Base-by-base conservation (phyloP, 192 early-diverging fungal species). In the Umbelopsis sp. region DNA sequence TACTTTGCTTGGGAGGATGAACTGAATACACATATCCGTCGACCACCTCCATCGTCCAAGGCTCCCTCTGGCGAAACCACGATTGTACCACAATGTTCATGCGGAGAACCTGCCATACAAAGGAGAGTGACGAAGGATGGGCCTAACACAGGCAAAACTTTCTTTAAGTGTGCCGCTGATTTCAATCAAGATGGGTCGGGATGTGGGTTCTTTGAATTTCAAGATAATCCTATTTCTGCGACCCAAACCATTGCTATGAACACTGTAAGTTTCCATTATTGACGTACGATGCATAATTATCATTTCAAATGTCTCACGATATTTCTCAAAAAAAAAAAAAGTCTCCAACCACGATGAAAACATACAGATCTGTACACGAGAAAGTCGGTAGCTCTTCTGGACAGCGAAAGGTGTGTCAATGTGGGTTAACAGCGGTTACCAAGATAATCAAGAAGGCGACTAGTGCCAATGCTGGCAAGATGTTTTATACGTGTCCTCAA, bases 1-100 rank as follows among this genome's bases (percentile, higher is more conserved):
- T 92, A 81, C 64, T 91, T 92, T 71, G 47, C 77, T 23, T 91
- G 89, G 90, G 80, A 73, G 9, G 90, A 92, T 46, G 75, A 72
- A 33, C 13, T 58, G 7, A 49, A 64, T 2, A 15, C 18, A 10
- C 22, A 50, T 2, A 16, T 7, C 18, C 10, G 16, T 46, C 46
- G 41, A 33, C 16, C 41, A 8, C 12, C 35, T 46, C n/a, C 33
- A 46, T 20, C 64, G 7, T 27, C 22, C 4, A 22, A 25, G 18
- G 9, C 30, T 1, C 4, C 55, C 30, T 6, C 55, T 16, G 27
- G 1, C 37, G 37, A 41, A 9, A 6, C 37, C 37, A 41, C 46
- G 20, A 9, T 44, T 11, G 37, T 16, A 15, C 67, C 67, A 49
- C 1, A 9, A 21, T 71, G 69, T 45, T 3, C 41, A 1, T 71